Conservation (phyloP, 192 early-diverging fungal genomes). For the Podila clonocystis region DNA sequence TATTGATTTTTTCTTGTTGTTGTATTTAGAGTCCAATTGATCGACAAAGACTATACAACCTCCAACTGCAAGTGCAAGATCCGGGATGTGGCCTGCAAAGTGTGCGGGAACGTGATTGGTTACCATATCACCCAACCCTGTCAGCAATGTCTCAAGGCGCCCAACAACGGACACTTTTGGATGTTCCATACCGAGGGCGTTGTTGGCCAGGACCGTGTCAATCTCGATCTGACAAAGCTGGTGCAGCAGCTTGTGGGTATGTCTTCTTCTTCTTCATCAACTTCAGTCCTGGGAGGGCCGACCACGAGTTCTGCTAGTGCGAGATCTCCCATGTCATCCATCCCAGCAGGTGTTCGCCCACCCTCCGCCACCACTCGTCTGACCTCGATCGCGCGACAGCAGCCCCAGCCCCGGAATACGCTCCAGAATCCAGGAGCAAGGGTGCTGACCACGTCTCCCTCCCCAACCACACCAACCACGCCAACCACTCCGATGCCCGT, state of each 20-base stretch:
- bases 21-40: slow-evolving; percentile 62
- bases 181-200: slow-evolving; percentile 92
- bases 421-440: not conserved
- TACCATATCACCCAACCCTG: slow-evolving; percentile 91
- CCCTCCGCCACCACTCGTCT: slow-evolving; percentile 8
- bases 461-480: not conserved
- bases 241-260: slow-evolving; percentile 22
- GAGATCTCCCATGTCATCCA: not conserved
- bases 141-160: slow-evolving; percentile 84
- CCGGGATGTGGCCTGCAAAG: slow-evolving; percentile 71
- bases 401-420: slow-evolving; percentile 4
- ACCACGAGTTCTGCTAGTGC: not conserved
- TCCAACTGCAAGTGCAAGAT: slow-evolving; percentile 77
- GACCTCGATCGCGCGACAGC: slow-evolving; percentile 2
- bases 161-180: slow-evolving; percentile 98
- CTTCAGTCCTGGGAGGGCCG: not conserved
- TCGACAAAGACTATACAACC: slow-evolving; percentile 77
- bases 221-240: slow-evolving; percentile 33
- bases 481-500: not conserved
- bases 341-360: not conserved
- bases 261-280: not conserved
- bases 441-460: slow-evolving; percentile 14
- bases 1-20: not conserved
- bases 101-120: slow-evolving; percentile 78
- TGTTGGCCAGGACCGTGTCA: slow-evolving; percentile 63